Percentiles rank a stretch among this genome's conserved stretches.
phyloP scores from a whole-genome alignment of 1,139 yeast genomes.

The Scheffersomyces titani region DNA sequence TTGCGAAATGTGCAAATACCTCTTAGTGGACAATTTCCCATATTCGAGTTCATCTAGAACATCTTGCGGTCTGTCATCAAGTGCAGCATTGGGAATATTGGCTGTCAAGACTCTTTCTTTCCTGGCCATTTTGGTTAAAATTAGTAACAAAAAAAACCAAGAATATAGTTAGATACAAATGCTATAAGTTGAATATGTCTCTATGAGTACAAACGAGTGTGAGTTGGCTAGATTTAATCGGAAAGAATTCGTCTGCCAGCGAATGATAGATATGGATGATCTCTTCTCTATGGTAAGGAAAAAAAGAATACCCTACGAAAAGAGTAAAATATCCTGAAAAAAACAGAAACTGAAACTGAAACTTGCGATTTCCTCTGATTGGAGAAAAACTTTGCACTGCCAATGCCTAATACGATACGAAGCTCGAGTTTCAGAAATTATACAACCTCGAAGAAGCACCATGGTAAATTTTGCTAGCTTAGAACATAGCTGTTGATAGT shows the following conservation, averaged over 20 bases:
- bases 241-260: not conserved
- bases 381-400: not conserved
- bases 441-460: not conserved
- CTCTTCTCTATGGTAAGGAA: not conserved
- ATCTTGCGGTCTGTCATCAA: constrained; percentile 45
- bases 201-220: not conserved
- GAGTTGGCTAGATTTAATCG: not conserved
- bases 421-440: not conserved
- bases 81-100: constrained; percentile 52
- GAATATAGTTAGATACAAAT: not conserved
- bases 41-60: constrained; percentile 64
- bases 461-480: not conserved
- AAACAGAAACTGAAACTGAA: not conserved
- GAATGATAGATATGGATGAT: not conserved
- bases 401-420: not conserved
- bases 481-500: not conserved
- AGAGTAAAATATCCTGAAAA: not conserved
- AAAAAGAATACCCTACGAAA: not conserved
- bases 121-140: not conserved
- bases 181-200: not conserved
- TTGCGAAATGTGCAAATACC: constrained; percentile 55
- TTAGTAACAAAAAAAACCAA: not conserved
- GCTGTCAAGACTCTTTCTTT: not conserved
- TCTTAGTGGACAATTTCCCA: constrained; percentile 60
- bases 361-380: not conserved